Conservation (phyloP, 1,139 yeast species). For the Lodderomyces oxycetoniae region DNA sequence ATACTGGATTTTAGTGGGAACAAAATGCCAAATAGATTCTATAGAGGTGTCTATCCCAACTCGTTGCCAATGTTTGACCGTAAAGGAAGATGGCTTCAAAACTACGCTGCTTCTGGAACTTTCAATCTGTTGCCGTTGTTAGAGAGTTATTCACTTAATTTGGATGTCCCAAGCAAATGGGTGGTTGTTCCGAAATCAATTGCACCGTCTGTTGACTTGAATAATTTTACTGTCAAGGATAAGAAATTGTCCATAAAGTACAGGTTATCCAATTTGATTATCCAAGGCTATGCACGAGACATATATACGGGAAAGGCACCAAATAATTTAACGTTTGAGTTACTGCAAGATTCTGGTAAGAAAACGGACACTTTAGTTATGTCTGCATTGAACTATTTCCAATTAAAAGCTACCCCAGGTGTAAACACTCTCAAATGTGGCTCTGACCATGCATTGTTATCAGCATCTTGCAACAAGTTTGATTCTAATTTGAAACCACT, state of each 20-base stretch:
- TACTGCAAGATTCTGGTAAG: slow-evolving; percentile 29
- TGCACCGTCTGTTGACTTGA: slow-evolving; percentile 47
- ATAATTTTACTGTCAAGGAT: slow-evolving; percentile 47
- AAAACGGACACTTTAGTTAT: slow-evolving; percentile 56
- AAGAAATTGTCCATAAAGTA: slow-evolving; percentile 16
- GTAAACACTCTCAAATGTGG: slow-evolving; percentile 47
- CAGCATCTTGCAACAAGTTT: slow-evolving; percentile 29
- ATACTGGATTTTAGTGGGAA: slow-evolving; percentile 17
- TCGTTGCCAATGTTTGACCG: slow-evolving; percentile 37
- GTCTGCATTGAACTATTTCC: slow-evolving; percentile 74
- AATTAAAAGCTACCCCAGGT: slow-evolving; percentile 68
- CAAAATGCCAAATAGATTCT: slow-evolving; percentile 39
- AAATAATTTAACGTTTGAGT: slow-evolving; percentile 35
- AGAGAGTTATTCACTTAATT: slow-evolving; percentile 50
- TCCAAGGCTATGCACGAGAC: slow-evolving; percentile 71
- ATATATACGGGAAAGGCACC: slow-evolving; percentile 35
- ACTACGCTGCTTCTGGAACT: slow-evolving; percentile 4
- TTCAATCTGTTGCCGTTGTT: slow-evolving; percentile 40
- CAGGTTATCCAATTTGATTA: slow-evolving; percentile 43
- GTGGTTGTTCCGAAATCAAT: slow-evolving; percentile 44
- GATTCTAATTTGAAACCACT: slow-evolving; percentile 21
- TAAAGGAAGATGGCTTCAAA: slow-evolving; percentile 24
- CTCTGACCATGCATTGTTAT: slow-evolving; percentile 35
- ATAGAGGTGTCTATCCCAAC: slow-evolving; percentile 40
- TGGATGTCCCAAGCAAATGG: slow-evolving; percentile 70